Evolutionary conservation across 2,329 filamentous ascomycete genomes (phyloP).

Genomic region (Sodiomyces alkalinus): DNA sequence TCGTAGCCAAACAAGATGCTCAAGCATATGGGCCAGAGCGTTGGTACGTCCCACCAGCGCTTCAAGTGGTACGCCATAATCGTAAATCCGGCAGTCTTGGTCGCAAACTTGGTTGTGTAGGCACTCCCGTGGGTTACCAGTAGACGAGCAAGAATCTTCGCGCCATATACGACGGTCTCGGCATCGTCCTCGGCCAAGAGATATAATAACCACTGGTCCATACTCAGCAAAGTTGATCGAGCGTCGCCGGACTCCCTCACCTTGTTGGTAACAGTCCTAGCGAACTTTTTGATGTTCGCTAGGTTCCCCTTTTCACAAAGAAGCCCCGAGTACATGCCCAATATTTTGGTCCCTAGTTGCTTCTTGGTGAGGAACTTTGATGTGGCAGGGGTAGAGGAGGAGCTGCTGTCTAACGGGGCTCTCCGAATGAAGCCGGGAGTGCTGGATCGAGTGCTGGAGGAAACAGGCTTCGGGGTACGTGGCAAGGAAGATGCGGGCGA

Average conservation of each 20-base stretch:
- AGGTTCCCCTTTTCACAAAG: constrained; percentile 59
- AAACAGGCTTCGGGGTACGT: constrained; percentile 33
- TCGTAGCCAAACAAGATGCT: constrained; percentile 78
- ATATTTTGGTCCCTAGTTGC: constrained; percentile 57
- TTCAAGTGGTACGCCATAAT: constrained; percentile 73
- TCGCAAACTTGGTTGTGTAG: constrained; percentile 73
- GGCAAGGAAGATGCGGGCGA: constrained; percentile 29
- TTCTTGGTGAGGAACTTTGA: constrained; percentile 40
- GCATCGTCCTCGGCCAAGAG: constrained; percentile 76
- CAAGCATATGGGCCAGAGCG: constrained; percentile 78
- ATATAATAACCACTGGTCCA: constrained; percentile 68
- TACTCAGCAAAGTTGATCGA: constrained; percentile 10
- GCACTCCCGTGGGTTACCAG: constrained; percentile 66
- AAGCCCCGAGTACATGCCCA: constrained; percentile 63
- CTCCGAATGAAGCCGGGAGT: constrained; percentile 22
- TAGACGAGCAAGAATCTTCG: constrained; percentile 70
- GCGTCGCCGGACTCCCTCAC: constrained; percentile 27
- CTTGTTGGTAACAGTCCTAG: constrained; percentile 89
- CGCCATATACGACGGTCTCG: constrained; percentile 65
- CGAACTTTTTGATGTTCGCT: constrained; percentile 68
- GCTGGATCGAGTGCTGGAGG: constrained; percentile 21
- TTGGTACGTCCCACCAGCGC: constrained; percentile 76
- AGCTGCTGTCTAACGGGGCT: constrained; percentile 18
- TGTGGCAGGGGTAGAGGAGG: constrained; percentile 12
- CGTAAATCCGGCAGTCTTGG: constrained; percentile 72